Base-by-base conservation (phyloP, 768 basidiomycete genomes). In the Termitomyces bulborhizus region DNA sequence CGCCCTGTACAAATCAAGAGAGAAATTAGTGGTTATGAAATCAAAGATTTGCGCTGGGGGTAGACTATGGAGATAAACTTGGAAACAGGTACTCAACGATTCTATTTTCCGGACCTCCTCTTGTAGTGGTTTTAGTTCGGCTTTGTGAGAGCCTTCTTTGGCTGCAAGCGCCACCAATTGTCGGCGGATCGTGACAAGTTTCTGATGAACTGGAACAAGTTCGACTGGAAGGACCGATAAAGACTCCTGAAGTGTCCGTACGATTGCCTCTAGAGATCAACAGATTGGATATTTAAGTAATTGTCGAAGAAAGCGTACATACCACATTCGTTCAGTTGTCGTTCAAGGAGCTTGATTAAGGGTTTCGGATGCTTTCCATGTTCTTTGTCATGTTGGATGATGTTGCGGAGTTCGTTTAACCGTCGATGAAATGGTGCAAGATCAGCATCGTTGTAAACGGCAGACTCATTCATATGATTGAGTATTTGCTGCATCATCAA, bases 21-120 rank as follows among this genome's bases (percentile, higher is more conserved):
- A 26, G 51, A 55, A 60, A 53, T 56, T 52, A 46, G 51, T 36
- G 44, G 53, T 56, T 27, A 36, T 34, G 51, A 34, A 51, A 59
- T 55, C 32, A 53, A 60, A 54, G 54, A 57, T 53, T 59, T 37
- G 55, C 54, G 62, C 58, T 63, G 53, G 61, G 54, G 46, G 52
- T 52, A 62, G 62, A 64, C 55, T n/a, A 63, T 57, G 59, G 63
- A 57, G 64, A 73, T 66, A 68, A 63, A 72, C 65, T 66, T 68
- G 59, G 60, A 65, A 66, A 72, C 49, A 65, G 62, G 63, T 71
- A 88, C 90, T 86, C 81, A 88, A 92, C 88, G 89, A 87, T 76
- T 99, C 97, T 62, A 99, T 96, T 73, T 88, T 91, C 54, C 96
- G 82, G 53, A 99, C 78, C 65, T 98, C 97, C 68, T 97, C 93